Conservation (phyloP, 2,329 filamentous ascomycete genomes). For the Aureobasidium melanogenum region DNA sequence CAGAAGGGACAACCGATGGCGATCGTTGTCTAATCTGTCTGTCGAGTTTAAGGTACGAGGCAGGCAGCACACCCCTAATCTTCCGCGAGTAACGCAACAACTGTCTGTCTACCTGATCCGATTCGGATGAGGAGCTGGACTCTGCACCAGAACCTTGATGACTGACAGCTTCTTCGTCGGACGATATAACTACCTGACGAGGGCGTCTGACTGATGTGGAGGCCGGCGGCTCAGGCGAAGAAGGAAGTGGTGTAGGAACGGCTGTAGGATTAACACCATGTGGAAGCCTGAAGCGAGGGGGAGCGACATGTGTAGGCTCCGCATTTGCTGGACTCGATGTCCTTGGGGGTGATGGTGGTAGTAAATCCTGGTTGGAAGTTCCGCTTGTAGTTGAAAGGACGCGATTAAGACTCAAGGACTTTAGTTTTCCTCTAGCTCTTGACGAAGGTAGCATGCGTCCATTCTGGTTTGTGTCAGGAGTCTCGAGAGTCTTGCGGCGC, state of each 20-base stretch:
- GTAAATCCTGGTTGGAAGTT: not conserved
- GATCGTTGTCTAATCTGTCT: slow-evolving; percentile 20
- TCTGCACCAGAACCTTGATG: slow-evolving; percentile 19
- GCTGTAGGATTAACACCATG: slow-evolving; percentile 1
- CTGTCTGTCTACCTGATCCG: slow-evolving; percentile 24
- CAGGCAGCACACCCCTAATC: slow-evolving; percentile 41
- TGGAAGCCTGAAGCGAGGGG: slow-evolving; percentile 8
- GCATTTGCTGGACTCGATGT: slow-evolving; percentile 7
- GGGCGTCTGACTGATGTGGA: not conserved
- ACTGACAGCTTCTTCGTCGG: slow-evolving; percentile 10
- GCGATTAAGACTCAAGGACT: not conserved
- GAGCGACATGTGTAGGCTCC: not conserved
- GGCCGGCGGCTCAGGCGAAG: slow-evolving; percentile 5
- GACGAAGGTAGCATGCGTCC: not conserved
- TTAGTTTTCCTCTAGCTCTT: not conserved
- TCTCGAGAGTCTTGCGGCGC: slow-evolving; percentile 16
- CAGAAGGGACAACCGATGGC: not conserved
- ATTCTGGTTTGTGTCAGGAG: not conserved
- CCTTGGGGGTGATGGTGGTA: slow-evolving; percentile 11
- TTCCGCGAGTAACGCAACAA: slow-evolving; percentile 30
- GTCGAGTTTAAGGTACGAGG: slow-evolving; percentile 42
- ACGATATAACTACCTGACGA: slow-evolving; percentile 1
- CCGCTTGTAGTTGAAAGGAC: not conserved
- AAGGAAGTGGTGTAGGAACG: slow-evolving; percentile 14
- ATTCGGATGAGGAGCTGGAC: slow-evolving; percentile 19